These are phyloP conservation scores for Colletotrichum simmondsii DNA, from an alignment of 2,329 filamentous ascomycete species.

Conservation along the genomic window DNA sequence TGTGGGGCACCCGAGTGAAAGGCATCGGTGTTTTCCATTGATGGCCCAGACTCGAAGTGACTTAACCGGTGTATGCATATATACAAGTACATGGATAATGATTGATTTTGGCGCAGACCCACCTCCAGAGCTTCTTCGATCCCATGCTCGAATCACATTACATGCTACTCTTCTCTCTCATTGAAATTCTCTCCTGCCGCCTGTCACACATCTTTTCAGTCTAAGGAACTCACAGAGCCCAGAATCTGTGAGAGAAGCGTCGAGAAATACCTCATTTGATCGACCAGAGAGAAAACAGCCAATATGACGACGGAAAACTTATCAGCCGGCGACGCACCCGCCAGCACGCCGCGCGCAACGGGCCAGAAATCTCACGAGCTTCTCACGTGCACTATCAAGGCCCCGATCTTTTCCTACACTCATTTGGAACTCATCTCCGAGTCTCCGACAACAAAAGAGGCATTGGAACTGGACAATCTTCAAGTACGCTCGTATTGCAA, in stretches of 20 bases:
- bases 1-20: not conserved
- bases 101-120: not conserved
- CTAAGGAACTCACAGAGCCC: not conserved
- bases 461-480: slow-evolving; percentile 64
- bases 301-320: slow-evolving; percentile 29
- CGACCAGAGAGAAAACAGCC: not conserved
- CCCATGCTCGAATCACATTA: slow-evolving; percentile 24
- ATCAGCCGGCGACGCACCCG: not conserved
- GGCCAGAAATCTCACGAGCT: slow-evolving; percentile 58
- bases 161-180: slow-evolving; percentile 4
- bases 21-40: not conserved
- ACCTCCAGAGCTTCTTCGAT: slow-evolving; percentile 1
- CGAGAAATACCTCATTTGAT: not conserved
- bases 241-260: not conserved
- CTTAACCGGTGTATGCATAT: slow-evolving; percentile 2
- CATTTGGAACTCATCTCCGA: slow-evolving; percentile 61
- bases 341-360: slow-evolving; percentile 2
- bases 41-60: too few species aligned
- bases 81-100: not conserved
- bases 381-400: slow-evolving; percentile 61
- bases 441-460: slow-evolving; percentile 1
- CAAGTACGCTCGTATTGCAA: slow-evolving; percentile 72
- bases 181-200: not conserved
- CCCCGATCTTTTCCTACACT: slow-evolving; percentile 66
- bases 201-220: not conserved